Evolutionary conservation across 768 basidiomycete genomes (phyloP), one percentile per base, ranked within the genome.

Genomic region (Rhodotorula babjevae): DNA sequence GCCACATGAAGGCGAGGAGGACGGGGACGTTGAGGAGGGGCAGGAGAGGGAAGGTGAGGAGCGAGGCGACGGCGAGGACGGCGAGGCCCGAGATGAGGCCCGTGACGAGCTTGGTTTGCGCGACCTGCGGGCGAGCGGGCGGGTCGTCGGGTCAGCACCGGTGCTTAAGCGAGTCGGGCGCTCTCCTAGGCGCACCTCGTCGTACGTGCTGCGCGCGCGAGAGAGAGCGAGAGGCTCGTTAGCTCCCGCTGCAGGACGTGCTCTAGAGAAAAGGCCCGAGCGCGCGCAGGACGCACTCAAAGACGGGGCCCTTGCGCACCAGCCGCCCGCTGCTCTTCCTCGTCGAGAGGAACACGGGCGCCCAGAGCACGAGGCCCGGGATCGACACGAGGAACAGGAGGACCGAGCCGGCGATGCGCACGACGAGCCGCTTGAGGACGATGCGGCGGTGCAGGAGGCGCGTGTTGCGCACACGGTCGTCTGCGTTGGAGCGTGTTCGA

Each of bases 1-100:
- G 87, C 92, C 92, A 94, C 92, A 93, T 92, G 75, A 88, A 77
- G 10, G 84, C 83, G 5, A 91, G 92, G 12, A 92, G 85, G 42
- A 87, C 77, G 63, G 88, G 78, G 40, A 84, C 77, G 9, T 89
- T 89, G 66, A 90, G 78, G 59, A 67, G 14, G 18, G 80, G 78
- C 15, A 87, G 84, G 73, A 89, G 80, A 6, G 87, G 89, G 76
- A 89, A 83, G 0, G 90, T 90, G 55, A 88, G 49, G 49, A 87
- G 49, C 42, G 87, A 81, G 21, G 85, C 81, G 27, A 80, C 71
- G 47, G 84, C 65, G 87, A 90, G 92, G 44, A 92, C 90, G 64
- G 84, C 82, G 8, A 90, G 70, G 2, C 90, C 91, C 0, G 90
- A 88, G 16, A 87, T 77, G 47, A 93, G 84, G 18, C 92, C 92